Conservation (phyloP, 768 basidiomycete species). For the Lactarius hatsudake region DNA sequence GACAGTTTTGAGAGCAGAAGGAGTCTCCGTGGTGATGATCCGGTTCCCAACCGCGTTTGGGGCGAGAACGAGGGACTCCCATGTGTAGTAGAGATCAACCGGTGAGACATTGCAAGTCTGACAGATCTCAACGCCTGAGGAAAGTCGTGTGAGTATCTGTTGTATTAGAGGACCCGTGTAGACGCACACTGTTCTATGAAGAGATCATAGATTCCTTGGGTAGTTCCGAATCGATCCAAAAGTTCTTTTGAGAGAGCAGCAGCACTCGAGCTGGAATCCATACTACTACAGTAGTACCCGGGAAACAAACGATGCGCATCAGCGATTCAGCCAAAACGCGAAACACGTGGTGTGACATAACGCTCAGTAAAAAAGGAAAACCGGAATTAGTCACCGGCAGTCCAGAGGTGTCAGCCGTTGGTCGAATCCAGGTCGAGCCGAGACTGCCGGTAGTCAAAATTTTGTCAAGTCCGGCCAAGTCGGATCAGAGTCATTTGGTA, state of each 20-base stretch:
- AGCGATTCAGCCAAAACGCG: background rate
- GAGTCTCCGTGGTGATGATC: slow-evolving; percentile 26
- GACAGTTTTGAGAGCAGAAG: slow-evolving; percentile 11
- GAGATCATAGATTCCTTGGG: slow-evolving; percentile 17
- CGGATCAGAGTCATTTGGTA: no score
- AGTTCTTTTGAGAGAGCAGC: background rate
- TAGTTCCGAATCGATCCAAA: background rate
- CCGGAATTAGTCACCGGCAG: no score
- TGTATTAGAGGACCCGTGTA: background rate
- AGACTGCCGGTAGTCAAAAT: no score
- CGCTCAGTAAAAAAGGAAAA: no score
- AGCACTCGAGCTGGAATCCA: slow-evolving; percentile 9
- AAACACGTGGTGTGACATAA: slow-evolving; percentile 21
- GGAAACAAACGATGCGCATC: background rate
- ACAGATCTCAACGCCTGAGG: slow-evolving; percentile 61
- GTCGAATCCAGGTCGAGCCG: no score
- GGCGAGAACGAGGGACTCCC: slow-evolving; percentile 47
- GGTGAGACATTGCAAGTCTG: slow-evolving; percentile 55
- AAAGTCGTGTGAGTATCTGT: background rate
- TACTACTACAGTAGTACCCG: no score
- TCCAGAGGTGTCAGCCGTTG: no score
- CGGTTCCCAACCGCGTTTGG: slow-evolving; percentile 7
- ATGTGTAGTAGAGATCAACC: slow-evolving; percentile 59
- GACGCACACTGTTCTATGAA: slow-evolving; percentile 26
- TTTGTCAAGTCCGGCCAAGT: no score